A percentile compares a stretch with the other conserved stretches of the same genome.
These are phyloP conservation scores for Roridomyces roridus DNA, from an alignment of 768 basidiomycete genomes.

Conservation along the genomic window DNA sequence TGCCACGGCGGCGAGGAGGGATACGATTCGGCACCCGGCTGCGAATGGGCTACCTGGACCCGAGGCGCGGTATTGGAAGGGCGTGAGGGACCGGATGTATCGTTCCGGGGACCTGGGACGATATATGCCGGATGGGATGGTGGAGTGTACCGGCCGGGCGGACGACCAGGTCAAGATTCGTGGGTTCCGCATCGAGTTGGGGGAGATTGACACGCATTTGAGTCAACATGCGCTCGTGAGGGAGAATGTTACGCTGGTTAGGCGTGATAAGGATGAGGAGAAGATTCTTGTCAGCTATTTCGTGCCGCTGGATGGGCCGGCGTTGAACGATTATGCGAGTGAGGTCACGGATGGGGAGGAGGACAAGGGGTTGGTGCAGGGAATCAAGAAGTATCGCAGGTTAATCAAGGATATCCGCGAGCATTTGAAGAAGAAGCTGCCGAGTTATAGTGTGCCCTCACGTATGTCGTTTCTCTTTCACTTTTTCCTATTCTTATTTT, in stretches of 20 bases:
- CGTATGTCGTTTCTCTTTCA: conserved; percentile 54
- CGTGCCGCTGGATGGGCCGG: conserved; percentile 80
- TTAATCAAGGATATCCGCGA: conserved; percentile 95
- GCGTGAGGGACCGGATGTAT: conserved; percentile 97
- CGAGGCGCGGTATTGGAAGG: conserved; percentile 89
- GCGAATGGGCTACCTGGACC: conserved; percentile 60
- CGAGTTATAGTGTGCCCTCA: conserved; percentile 92
- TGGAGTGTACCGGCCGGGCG: conserved; percentile 96
- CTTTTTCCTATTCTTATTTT: conserved; percentile 3
- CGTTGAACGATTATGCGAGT: conserved; percentile 72
- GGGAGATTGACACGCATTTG: conserved; percentile 96
- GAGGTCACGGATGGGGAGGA: conserved; percentile 65
- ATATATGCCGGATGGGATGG: conserved; percentile 89
- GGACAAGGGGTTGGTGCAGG: conserved; percentile 67
- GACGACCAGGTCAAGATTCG: conserved; percentile 99
- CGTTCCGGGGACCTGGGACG: conserved; percentile 96
- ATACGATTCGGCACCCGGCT: conserved; percentile 73
- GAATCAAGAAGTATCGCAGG: conserved; percentile 83
- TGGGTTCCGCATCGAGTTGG: conserved; percentile 97
- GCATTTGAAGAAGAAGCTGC: conserved; percentile 95
- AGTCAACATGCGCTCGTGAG: conserved; percentile 91
- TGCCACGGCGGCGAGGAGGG: conserved; percentile 54
- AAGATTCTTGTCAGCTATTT: conserved; percentile 98
- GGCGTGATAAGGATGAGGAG: conserved; percentile 98
- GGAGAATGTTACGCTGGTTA: conserved; percentile 97